Evolutionary conservation across 805 yeast species (phyloP).

Genomic region (Ogataea nitratoaversa): DNA sequence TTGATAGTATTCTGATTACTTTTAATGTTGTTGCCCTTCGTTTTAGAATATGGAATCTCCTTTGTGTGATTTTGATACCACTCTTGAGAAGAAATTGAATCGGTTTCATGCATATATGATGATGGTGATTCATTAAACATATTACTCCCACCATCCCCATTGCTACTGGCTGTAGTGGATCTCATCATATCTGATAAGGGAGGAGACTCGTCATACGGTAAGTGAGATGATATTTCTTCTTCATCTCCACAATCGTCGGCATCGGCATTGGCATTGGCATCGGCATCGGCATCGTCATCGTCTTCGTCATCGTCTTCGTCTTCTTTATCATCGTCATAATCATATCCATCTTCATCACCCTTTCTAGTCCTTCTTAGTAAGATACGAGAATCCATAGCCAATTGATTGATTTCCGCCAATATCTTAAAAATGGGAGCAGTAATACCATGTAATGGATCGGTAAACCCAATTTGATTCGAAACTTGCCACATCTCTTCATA

Average conservation of each 20-base stretch:
- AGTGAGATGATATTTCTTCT: too few relatives aligned
- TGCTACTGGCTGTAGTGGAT: background rate
- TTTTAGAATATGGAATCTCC: slow-evolving; percentile 12
- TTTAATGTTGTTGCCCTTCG: slow-evolving; percentile 3
- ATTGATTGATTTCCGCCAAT: slow-evolving; percentile 62
- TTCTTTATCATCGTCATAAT: too few relatives aligned
- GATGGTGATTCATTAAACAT: slow-evolving; percentile 15
- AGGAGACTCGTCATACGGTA: slow-evolving; percentile 6
- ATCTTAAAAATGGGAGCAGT: slow-evolving; percentile 63
- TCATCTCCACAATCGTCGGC: background rate
- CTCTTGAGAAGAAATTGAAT: slow-evolving; percentile 14
- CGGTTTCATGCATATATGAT: slow-evolving; percentile 8
- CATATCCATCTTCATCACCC: too few relatives aligned
- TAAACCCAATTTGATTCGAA: slow-evolving; percentile 36
- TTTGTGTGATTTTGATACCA: slow-evolving; percentile 16
- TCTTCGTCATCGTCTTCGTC: too few relatives aligned
- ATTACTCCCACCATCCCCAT: background rate
- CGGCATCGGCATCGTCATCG: background rate
- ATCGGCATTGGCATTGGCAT: slow-evolving; percentile 3
- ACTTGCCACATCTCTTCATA: slow-evolving; percentile 49
- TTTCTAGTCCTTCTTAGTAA: slow-evolving; percentile 27
- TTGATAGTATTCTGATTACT: background rate
- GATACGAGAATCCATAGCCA: slow-evolving; percentile 50
- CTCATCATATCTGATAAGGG: slow-evolving; percentile 4
- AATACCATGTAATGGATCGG: slow-evolving; percentile 72